phyloP scores from a whole-genome alignment of 345 rosid genomes.

The Rhodamnia rubescens region DNA sequence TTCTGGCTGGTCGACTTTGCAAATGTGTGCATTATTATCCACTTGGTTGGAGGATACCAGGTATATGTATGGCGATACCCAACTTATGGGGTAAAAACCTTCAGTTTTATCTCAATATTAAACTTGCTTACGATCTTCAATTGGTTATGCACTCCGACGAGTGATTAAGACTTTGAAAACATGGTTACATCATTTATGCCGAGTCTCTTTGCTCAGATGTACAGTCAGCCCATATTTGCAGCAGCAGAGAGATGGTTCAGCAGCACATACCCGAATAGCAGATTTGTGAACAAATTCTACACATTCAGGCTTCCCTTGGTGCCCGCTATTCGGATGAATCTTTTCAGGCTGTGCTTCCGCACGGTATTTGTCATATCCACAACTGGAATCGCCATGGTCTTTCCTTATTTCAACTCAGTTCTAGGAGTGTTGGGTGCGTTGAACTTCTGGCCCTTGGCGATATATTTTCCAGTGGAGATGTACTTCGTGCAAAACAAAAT shows the following conservation, averaged over 20 bases:
- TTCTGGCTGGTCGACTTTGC: slow-evolving; percentile 49
- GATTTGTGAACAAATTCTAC: slow-evolving; percentile 17
- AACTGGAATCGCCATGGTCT: slow-evolving; percentile 33
- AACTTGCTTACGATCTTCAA: not conserved
- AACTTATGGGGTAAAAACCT: no score
- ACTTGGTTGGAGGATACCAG: slow-evolving; percentile 46
- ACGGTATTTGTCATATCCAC: slow-evolving; percentile 34
- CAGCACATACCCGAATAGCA: slow-evolving; percentile 24
- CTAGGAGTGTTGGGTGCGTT: slow-evolving; percentile 59
- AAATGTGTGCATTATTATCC: slow-evolving; percentile 31
- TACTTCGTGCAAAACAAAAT: slow-evolving; percentile 44
- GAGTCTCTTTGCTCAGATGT: slow-evolving; percentile 19
- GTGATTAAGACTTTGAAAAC: not conserved
- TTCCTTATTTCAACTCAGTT: slow-evolving; percentile 81
- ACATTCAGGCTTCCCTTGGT: slow-evolving; percentile 17
- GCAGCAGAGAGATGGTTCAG: slow-evolving; percentile 23
- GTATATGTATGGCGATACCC: not conserved
- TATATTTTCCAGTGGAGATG: slow-evolving; percentile 79
- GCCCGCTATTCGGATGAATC: slow-evolving; percentile 17
- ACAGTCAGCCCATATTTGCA: slow-evolving; percentile 45
- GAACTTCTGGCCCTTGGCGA: slow-evolving; percentile 62
- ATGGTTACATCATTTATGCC: not conserved
- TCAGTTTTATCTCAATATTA: not conserved
- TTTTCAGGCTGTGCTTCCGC: slow-evolving; percentile 30
- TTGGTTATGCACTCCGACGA: not conserved